Evolutionary conservation across 306 rosid genomes (phyloP).

Genomic region (Malus domestica): DNA sequence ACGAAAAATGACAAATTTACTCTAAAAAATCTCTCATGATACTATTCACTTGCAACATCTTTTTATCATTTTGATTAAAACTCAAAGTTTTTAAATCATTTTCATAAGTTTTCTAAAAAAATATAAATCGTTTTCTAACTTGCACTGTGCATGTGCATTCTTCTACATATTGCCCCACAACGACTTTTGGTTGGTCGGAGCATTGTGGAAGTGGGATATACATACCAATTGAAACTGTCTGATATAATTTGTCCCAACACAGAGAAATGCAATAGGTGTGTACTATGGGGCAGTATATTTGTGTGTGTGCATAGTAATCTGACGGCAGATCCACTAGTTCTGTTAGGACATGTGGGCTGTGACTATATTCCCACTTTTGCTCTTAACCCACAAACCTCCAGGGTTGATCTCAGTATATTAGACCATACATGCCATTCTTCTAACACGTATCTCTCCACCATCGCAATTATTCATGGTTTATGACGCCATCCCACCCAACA

Average conservation of each 20-base stretch:
- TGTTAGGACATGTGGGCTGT: not conserved
- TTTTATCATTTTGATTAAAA: too few relatives aligned
- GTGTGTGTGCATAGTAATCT: not conserved
- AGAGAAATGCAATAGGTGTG: not conserved
- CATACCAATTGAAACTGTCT: not conserved
- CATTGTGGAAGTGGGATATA: not conserved
- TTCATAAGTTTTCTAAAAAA: too few relatives aligned
- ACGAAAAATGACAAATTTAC: too few relatives aligned
- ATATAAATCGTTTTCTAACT: too few relatives aligned
- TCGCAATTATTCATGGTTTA: constrained; percentile 28
- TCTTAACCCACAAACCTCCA: not conserved
- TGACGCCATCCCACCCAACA: constrained; percentile 56
- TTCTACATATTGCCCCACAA: too few relatives aligned
- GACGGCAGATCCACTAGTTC: not conserved
- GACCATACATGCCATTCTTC: not conserved
- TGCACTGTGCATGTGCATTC: too few relatives aligned
- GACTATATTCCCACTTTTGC: not conserved
- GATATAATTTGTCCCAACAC: not conserved
- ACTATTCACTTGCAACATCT: too few relatives aligned
- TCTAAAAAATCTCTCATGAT: too few relatives aligned
- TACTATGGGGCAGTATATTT: not conserved
- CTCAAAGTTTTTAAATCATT: too few relatives aligned
- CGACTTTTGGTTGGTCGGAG: not conserved
- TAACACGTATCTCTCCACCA: not conserved
- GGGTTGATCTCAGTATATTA: not conserved